phyloP scores from a whole-genome alignment of 768 basidiomycete genomes.

The Leccinum pellstonianum region DNA sequence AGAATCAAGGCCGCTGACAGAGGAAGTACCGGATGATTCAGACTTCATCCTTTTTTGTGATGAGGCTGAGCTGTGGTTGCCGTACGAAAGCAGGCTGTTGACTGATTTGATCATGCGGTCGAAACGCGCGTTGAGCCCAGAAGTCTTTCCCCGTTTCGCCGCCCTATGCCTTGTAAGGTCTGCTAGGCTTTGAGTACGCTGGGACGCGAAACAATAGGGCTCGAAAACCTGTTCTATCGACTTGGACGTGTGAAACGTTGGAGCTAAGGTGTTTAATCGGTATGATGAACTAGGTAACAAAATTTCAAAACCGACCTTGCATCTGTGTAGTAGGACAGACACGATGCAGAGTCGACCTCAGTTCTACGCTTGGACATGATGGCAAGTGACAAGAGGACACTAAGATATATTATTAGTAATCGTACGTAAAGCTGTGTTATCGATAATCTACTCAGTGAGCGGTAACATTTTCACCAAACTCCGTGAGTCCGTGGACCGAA shows the following conservation, averaged over 20 bases:
- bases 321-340: constrained; percentile 7
- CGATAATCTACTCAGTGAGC: too few species aligned
- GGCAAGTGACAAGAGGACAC: not conserved
- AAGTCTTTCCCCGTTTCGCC: constrained; percentile 49
- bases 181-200: constrained; percentile 5
- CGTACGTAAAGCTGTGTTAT: too few species aligned
- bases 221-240: constrained; percentile 17
- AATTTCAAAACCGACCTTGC: constrained; percentile 11
- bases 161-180: constrained; percentile 12
- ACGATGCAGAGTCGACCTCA: constrained; percentile 15
- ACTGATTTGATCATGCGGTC: constrained; percentile 68
- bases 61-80: constrained; percentile 17
- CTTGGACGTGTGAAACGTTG: not conserved
- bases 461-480: too few species aligned
- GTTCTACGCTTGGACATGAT: constrained; percentile 7
- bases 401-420: too few species aligned
- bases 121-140: constrained; percentile 55
- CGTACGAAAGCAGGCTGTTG: constrained; percentile 36
- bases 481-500: too few species aligned
- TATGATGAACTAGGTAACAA: not conserved
- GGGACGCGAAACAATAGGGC: not conserved
- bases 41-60: constrained; percentile 35
- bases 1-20: constrained; percentile 40
- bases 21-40: constrained; percentile 39
- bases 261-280: constrained; percentile 1